These are phyloP conservation scores for Schwanniomyces yamadae DNA, from an alignment of 805 yeast genomes.

Conservation along the genomic window DNA sequence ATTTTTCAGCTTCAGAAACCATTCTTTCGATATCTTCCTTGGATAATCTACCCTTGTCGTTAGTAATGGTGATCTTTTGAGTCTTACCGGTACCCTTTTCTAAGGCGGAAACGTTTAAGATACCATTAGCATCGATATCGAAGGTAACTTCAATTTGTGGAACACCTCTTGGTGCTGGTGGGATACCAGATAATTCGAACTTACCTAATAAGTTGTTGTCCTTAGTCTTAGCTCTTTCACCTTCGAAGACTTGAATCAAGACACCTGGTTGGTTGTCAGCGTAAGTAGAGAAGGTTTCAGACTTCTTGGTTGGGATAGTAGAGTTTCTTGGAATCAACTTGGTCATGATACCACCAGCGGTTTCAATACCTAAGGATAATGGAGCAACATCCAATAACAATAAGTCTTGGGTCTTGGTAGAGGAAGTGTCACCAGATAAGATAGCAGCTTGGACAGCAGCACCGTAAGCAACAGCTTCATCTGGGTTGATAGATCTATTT, in stretches of 20 bases:
- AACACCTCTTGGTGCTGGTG: slow-evolving; percentile 90
- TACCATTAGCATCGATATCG: slow-evolving; percentile 84
- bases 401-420: slow-evolving; percentile 47
- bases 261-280: slow-evolving; percentile 97
- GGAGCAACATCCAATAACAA: slow-evolving; percentile 90
- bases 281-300: slow-evolving; percentile 93
- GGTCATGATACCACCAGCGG: slow-evolving; percentile 97
- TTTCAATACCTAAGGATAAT: slow-evolving; percentile 92
- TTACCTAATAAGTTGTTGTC: slow-evolving; percentile 89
- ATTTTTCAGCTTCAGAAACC: slow-evolving; percentile 97
- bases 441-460: slow-evolving; percentile 99
- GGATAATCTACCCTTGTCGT: slow-evolving; percentile 91
- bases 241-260: slow-evolving; percentile 89
- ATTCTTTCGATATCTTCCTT: slow-evolving; percentile 95
- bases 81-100: slow-evolving; percentile 95
- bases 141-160: slow-evolving; percentile 92
- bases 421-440: slow-evolving; percentile 74
- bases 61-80: slow-evolving; percentile 86
- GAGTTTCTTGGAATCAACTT: slow-evolving; percentile 92
- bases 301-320: slow-evolving; percentile 92
- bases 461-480: slow-evolving; percentile 99
- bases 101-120: slow-evolving; percentile 79
- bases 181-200: slow-evolving; percentile 82
- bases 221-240: slow-evolving; percentile 93
- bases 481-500: slow-evolving; percentile 97